Percentiles rank a stretch among this genome's conserved stretches.
phyloP scores from a whole-genome alignment of 2,329 filamentous ascomycete species.

The Fusarium oxysporum region DNA sequence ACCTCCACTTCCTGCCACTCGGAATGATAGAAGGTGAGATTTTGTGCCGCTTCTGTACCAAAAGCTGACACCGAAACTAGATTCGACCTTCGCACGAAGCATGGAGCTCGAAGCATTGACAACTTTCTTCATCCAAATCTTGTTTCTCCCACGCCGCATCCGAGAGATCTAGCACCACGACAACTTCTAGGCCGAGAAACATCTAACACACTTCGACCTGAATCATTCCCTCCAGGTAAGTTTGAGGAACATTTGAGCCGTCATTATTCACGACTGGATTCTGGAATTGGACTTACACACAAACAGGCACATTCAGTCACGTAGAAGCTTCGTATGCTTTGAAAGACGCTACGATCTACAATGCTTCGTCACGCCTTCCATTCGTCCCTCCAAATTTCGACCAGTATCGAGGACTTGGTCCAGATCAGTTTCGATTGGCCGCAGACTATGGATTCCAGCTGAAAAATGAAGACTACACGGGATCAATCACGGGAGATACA shows the following conservation, averaged over 20 bases:
- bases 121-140: constrained; percentile 54
- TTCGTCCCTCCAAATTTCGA: constrained; percentile 37
- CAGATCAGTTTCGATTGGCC: constrained; percentile 46
- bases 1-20: constrained; percentile 35
- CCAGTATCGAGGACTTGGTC: constrained; percentile 40
- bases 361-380: constrained; percentile 46
- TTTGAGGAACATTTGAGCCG: neutral
- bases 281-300: constrained; percentile 18
- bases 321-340: constrained; percentile 46
- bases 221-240: constrained; percentile 33
- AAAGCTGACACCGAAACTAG: constrained; percentile 35
- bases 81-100: constrained; percentile 49
- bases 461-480: constrained; percentile 46
- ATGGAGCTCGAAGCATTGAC: constrained; percentile 52
- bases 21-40: constrained; percentile 44
- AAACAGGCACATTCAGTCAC: constrained; percentile 44
- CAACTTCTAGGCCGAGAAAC: constrained; percentile 42
- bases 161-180: constrained; percentile 45
- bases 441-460: constrained; percentile 40
- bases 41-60: neutral
- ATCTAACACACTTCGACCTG: constrained; percentile 30
- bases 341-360: constrained; percentile 49
- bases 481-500: constrained; percentile 33
- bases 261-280: neutral
- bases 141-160: constrained; percentile 50